phyloP scores from a whole-genome alignment of 371 early-diverging fungal genomes.

The Rhizopus microsporus region DNA sequence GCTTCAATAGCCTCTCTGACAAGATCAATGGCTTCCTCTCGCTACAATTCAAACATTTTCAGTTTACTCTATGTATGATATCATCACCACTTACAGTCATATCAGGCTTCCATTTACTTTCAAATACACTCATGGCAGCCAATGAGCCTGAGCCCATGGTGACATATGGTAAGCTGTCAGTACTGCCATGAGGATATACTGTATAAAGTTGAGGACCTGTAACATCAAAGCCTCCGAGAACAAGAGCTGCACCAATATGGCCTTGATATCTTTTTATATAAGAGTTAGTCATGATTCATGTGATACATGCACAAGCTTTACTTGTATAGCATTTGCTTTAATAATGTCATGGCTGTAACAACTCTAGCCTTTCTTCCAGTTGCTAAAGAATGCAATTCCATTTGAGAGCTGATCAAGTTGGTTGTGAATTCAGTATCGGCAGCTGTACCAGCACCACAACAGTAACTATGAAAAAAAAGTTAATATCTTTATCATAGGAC shows the following conservation, averaged over 20 bases:
- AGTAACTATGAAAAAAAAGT: slow-evolving; percentile 61
- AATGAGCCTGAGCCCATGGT: slow-evolving; percentile 98
- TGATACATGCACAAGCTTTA: slow-evolving; percentile 29
- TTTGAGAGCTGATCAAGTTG: slow-evolving; percentile 88
- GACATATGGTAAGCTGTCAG: slow-evolving; percentile 94
- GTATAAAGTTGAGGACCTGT: slow-evolving; percentile 94
- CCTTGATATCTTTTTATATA: slow-evolving; percentile 84
- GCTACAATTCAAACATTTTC: slow-evolving; percentile 45
- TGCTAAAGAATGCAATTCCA: slow-evolving; percentile 90
- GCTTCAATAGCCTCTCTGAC: slow-evolving; percentile 97
- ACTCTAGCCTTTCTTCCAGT: slow-evolving; percentile 92
- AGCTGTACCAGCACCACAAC: slow-evolving; percentile 99
- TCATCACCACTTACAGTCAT: slow-evolving; percentile 65
- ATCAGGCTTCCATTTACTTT: slow-evolving; percentile 82
- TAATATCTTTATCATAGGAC: not conserved
- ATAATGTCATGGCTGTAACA: slow-evolving; percentile 93
- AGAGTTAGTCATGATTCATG: not conserved
- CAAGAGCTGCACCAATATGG: slow-evolving; percentile 96
- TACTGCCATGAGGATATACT: slow-evolving; percentile 97
- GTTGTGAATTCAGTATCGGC: slow-evolving; percentile 99
- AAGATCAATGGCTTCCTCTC: slow-evolving; percentile 92
- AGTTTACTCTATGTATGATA: not conserved
- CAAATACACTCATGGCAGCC: slow-evolving; percentile 98
- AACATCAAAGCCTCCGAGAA: slow-evolving; percentile 96
- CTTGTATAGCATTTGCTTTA: slow-evolving; percentile 96